These are phyloP conservation scores for Hanseniaspora hatyaiensis DNA, from an alignment of 805 yeast species.

Conservation along the genomic window DNA sequence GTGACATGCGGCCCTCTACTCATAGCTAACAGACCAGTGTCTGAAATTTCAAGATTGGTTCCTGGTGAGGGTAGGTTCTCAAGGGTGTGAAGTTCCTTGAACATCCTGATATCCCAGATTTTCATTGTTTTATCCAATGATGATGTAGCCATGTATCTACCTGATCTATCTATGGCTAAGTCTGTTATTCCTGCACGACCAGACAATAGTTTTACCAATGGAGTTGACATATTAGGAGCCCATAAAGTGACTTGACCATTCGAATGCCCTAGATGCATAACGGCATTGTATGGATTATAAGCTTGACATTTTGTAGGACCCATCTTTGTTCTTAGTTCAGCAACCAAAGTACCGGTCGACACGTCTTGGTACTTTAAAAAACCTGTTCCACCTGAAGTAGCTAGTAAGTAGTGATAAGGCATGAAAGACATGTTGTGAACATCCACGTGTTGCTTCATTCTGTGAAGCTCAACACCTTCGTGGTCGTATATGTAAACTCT, in stretches of 20 bases:
- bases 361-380: slow-evolving; percentile 87
- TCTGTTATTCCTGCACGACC: slow-evolving; percentile 81
- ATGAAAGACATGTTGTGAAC: slow-evolving; percentile 71
- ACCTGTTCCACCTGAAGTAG: slow-evolving; percentile 82
- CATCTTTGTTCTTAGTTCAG: slow-evolving; percentile 72
- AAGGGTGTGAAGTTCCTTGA: slow-evolving; percentile 53
- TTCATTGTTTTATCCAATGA: slow-evolving; percentile 77
- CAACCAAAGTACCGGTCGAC: slow-evolving; percentile 76
- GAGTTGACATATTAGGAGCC: slow-evolving; percentile 81
- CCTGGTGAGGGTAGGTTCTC: slow-evolving; percentile 76
- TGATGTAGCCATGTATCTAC: slow-evolving; percentile 84
- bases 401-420: slow-evolving; percentile 83
- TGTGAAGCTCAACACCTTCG: slow-evolving; percentile 82
- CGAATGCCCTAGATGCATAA: slow-evolving; percentile 83
- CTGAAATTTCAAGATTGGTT: slow-evolving; percentile 64
- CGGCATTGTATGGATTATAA: slow-evolving; percentile 93
- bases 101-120: slow-evolving; percentile 86
- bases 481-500: slow-evolving; percentile 86
- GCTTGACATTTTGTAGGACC: slow-evolving; percentile 85
- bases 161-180: slow-evolving; percentile 79
- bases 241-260: slow-evolving; percentile 88
- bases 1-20: slow-evolving; percentile 95
- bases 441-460: slow-evolving; percentile 81
- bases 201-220: slow-evolving; percentile 69
- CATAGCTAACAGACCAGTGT: slow-evolving; percentile 74